Conservation (phyloP, 345 rosid genomes). For the Sonneratia alba region DNA sequence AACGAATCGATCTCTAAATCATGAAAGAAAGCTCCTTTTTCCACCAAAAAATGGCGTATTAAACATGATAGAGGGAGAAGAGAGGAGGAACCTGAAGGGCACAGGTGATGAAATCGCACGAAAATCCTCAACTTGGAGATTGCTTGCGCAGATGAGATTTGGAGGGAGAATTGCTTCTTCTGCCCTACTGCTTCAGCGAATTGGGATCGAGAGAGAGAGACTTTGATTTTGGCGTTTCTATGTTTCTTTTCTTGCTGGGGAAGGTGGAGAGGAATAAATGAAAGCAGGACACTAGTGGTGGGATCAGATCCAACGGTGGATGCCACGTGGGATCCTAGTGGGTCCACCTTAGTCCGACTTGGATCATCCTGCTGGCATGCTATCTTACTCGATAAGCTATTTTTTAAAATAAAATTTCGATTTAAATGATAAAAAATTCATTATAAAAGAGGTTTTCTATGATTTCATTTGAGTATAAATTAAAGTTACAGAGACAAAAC, state of each 20-base stretch:
- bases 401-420: no score
- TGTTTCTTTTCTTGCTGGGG: background rate
- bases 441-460: no score
- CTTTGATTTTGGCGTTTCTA: background rate
- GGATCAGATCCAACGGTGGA: background rate
- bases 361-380: background rate
- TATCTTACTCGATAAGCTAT: no score
- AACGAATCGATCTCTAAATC: background rate
- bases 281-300: background rate
- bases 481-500: no score
- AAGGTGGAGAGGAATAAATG: background rate
- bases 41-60: background rate
- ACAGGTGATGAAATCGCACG: background rate
- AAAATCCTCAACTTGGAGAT: background rate
- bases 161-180: background rate
- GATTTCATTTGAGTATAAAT: no score
- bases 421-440: no score
- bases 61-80: background rate
- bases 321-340: background rate
- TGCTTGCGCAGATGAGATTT: background rate
- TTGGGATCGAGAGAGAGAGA: background rate
- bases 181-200: background rate
- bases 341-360: background rate
- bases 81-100: background rate
- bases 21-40: background rate